Base-by-base conservation (phyloP, 805 yeast genomes). In the Saccharomycopsis sp. region DNA sequence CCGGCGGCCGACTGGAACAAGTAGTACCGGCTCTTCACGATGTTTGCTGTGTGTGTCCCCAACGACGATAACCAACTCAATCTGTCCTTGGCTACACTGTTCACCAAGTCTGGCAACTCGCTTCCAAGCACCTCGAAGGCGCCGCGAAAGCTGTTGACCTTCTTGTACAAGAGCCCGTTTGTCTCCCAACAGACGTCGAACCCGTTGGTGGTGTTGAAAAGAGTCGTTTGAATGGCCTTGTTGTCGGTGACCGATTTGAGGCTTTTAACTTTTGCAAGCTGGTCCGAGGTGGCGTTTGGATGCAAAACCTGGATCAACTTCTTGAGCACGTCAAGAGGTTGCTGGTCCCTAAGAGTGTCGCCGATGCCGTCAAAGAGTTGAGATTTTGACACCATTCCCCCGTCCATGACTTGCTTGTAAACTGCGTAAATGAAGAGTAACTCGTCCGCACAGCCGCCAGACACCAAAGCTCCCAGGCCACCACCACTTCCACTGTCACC, bases 61-160 rank as follows among this genome's bases (percentile, higher is more conserved):
- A 39, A 20, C 9, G 16, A 25, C 17, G 22, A 33, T 10, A 39
- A 8, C 20, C n/a, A 39, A 12, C 15, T 20, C 15, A 37, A 12
- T 17, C 43, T n/a, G 10, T 34, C 22, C 12, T 12, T 20, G 2
- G 2, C 12, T 23, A n/a, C 36, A 19, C 34, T 32, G 18, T 7
- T 13, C 10, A 17, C 15, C 15, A 38, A 9, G 3, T 32, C 22
- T 5, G 45, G 42, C 7, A 42, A 21, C 30, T 42, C 45, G 5
- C 38, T 27, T 20, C n/a, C 26, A 13, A 42, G 12, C 10, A 29
- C 20, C 22, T 42, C 45, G 10, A 30, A 15, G 7, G 38, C 42
- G 13, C 45, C 45, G n/a, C 38, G 13, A 23, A 15, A 42, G 6
- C 41, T 31, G 7, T 38, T 32, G 7, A 42, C 34, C 6, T 20